Percentiles rank a stretch among this genome's conserved stretches.
phyloP scores from a whole-genome alignment of 2,329 filamentous ascomycete species.

The Beauveria brongniartii region DNA sequence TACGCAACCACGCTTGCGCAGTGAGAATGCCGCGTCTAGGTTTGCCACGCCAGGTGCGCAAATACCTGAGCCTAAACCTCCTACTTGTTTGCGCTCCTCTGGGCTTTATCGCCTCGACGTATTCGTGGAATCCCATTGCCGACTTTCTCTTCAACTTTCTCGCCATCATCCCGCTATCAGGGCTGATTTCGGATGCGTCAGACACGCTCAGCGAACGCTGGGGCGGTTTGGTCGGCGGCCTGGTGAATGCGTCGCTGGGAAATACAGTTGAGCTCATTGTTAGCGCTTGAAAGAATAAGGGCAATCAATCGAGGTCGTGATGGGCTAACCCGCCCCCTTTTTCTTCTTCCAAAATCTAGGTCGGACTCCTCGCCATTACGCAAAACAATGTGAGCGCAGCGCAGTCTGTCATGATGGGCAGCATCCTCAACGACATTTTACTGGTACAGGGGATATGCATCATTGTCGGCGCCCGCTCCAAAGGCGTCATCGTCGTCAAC shows the following conservation, averaged over 20 bases:
- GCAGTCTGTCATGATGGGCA: slow-evolving; percentile 15
- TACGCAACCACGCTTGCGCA: neutral
- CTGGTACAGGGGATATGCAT: slow-evolving; percentile 15
- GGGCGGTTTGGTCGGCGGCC: slow-evolving; percentile 11
- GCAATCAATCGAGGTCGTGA: too few relatives aligned
- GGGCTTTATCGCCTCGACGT: slow-evolving; percentile 9
- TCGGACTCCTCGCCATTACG: slow-evolving; percentile 13
- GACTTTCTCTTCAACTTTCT: slow-evolving; percentile 11
- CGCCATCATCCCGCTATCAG: slow-evolving; percentile 14
- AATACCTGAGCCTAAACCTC: neutral
- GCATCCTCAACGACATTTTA: slow-evolving; percentile 15
- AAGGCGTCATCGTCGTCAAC: slow-evolving; percentile 14
- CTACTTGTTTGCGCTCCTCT: slow-evolving; percentile 13
- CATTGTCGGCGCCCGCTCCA: slow-evolving; percentile 13
- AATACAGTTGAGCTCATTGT: slow-evolving; percentile 15
- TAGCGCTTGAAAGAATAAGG: neutral
- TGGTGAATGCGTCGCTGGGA: slow-evolving; percentile 15
- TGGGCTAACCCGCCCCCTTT: neutral
- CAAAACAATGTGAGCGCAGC: slow-evolving; percentile 12
- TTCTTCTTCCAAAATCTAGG: neutral
- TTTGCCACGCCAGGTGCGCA: neutral
- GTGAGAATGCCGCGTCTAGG: neutral
- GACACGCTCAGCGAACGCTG: slow-evolving; percentile 13
- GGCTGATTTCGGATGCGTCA: slow-evolving; percentile 13
- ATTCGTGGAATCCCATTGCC: slow-evolving; percentile 7